Evolutionary conservation across 2,329 filamentous ascomycete species (phyloP), one percentile per base, ranked within the genome.

Genomic region (Talaromyces piceae): DNA sequence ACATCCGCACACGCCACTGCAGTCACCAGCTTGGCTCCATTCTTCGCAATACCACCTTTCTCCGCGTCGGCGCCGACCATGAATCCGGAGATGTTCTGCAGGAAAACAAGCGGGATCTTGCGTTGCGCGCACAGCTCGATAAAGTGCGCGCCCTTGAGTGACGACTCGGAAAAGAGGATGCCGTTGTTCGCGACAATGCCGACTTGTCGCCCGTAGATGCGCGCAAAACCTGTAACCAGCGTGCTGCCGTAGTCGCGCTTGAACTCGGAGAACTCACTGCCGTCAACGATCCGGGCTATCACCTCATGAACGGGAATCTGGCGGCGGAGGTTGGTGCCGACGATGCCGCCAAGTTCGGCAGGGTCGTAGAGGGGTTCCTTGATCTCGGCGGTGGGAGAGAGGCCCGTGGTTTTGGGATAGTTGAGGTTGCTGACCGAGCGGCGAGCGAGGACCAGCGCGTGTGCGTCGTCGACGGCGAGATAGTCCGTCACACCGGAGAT

Each of bases 1-100:
- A 97, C 91, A 58, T 93, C 83, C 3, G 91, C 91, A 65, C 91
- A 96, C 7, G 90, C 88, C 9, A 97, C 93, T 6, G 91, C 93
- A 2, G 90, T 95, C 25, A 97, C 93, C 16, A 98, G 82, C 73
- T 98, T 97, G 5, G 93, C 93, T 37, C 93, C 93, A 64, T 97
- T 94, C 77, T 97, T 97, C 50, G 93, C 93, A 60, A 98, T 97
- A 11, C 93, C 93, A 48, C 91, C 91, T 50, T 87, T 86, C 72
- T 98, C 93, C 0, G 91, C 90, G 61, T 93, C 88, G 16, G 83
- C 81, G 41, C 93, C 93, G 27, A 98, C 93, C 93, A 98, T 98
- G 79, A 98, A 98, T 41, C 93, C 93, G 5, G 84, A 86, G 66
- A 98, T 97, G 69, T 98, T 97, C 68, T 98, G 93, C 18, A 98